Evolutionary conservation across 2,329 filamentous ascomycete species (phyloP), one percentile per base, ranked within the genome.

Genomic region (Diaporthe longicolla): DNA sequence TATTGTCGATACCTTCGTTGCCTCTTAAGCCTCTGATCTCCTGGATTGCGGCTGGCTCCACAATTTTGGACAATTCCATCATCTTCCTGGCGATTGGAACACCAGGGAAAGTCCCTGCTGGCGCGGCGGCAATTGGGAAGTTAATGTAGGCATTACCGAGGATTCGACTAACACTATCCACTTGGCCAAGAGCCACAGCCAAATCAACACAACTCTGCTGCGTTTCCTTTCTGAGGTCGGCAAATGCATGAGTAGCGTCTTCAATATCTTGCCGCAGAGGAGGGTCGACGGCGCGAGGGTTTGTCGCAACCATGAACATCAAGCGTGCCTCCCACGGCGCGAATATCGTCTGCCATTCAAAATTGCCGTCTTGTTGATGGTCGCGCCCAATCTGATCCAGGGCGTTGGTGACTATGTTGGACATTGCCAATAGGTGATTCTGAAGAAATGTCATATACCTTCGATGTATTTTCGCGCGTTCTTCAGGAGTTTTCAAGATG

Each of bases 241-340:
- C 13, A 8, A 61, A 37, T 10, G 13, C 17, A 1, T 19, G 6
- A 4, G 7, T 61, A 10, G 35, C 37, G 15, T 3, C 21, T 43
- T 26, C 5, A 1, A 61, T 43, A n/a, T 61, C 35, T 7, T 26
- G 35, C n/a, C 11, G n/a, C 32, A n/a, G 13, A 11, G 24, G 0
- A 40, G 21, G 21, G 57, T 61, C 57, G 4, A 43, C 13, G 13
- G 9, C 13, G n/a, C 57, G 21, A 7, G 35, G 4, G 17, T 59
- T 43, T 19, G 21, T 26, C 13, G 15, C 1, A 10, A 40, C 17
- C n/a, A 43, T 26, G 37, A 5, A 61, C 15, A 2, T 43, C 35
- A 61, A 43, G 6, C 35, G 57, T 43, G 57, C 35, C 40, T 61
- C 57, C 57, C 57, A 61, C 35, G 57, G 57, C n/a, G 57, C 57